Conservation (phyloP, 495 filamentous ascomycete species). For the Schizothecium vesticola region DNA sequence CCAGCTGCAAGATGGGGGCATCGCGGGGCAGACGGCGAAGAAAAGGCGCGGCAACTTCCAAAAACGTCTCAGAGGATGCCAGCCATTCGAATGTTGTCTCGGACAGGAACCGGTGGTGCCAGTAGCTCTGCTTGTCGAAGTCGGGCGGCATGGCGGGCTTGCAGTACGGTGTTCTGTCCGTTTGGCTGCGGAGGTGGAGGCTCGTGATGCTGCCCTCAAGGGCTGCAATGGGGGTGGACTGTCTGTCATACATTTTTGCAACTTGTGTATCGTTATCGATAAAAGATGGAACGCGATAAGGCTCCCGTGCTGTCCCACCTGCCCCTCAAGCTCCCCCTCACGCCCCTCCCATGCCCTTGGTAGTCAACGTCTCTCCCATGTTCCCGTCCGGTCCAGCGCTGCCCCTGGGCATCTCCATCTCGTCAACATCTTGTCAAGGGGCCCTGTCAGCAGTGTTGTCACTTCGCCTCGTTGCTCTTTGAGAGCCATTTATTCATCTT, state of each 20-base stretch:
- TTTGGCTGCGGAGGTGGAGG: not conserved
- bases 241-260: not conserved
- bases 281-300: not conserved
- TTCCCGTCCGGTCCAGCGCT: too few relatives aligned
- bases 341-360: not conserved
- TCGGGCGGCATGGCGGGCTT: slow-evolving; percentile 12
- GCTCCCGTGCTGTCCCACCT: not conserved
- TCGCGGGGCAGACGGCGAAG: slow-evolving; percentile 14
- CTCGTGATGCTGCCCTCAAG: not conserved
- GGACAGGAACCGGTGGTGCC: slow-evolving; percentile 33
- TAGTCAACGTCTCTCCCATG: too few relatives aligned
- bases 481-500: slow-evolving; percentile 12
- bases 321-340: not conserved
- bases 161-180: not conserved
- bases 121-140: slow-evolving; percentile 39
- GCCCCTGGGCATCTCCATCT: not conserved
- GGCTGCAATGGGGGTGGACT: not conserved
- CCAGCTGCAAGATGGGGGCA: slow-evolving; percentile 33
- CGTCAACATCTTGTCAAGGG: not conserved
- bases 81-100: slow-evolving; percentile 41
- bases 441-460: not conserved
- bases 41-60: slow-evolving; percentile 27
- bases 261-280: not conserved
- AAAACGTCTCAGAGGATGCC: slow-evolving; percentile 29
- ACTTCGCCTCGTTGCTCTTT: not conserved